Evolutionary conservation across 2,329 filamentous ascomycete species (phyloP).

Genomic region (Beauveria sp.): DNA sequence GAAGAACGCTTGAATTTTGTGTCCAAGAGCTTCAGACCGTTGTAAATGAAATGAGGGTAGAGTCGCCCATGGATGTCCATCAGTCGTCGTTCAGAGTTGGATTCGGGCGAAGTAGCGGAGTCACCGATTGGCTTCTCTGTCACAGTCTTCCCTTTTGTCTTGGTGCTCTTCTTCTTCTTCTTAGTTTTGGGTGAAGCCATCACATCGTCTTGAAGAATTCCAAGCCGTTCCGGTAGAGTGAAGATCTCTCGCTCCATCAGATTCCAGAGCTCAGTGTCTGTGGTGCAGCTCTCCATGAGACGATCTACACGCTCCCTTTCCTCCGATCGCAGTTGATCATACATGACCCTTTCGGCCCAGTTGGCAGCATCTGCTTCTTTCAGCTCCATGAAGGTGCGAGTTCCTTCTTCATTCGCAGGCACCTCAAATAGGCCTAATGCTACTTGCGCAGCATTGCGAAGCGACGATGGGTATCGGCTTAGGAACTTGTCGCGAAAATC

Average conservation of each 20-base stretch:
- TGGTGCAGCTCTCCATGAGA: conserved; percentile 45
- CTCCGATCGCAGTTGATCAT: conserved; percentile 31
- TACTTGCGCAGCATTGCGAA: conserved; percentile 32
- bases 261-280: conserved; percentile 60
- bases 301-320: conserved; percentile 46
- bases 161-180: background rate
- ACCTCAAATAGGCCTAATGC: conserved; percentile 32
- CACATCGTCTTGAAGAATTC: conserved; percentile 32
- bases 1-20: conserved; percentile 51
- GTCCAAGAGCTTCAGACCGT: conserved; percentile 50
- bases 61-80: conserved; percentile 55
- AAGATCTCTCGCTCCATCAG: conserved; percentile 62
- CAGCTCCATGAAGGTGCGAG: conserved; percentile 20
- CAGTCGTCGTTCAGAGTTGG: conserved; percentile 25
- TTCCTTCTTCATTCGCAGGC: conserved; percentile 20
- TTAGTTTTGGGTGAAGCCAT: background rate
- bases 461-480: conserved; percentile 29
- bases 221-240: conserved; percentile 46
- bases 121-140: background rate
- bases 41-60: conserved; percentile 54
- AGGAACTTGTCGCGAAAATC: conserved; percentile 29
- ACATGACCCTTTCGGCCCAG: conserved; percentile 25
- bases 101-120: background rate
- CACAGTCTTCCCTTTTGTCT: background rate
- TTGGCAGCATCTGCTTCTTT: conserved; percentile 24